These are phyloP conservation scores for Cladosporium sp. DNA, from an alignment of 2,329 filamentous ascomycete genomes.

Conservation along the genomic window DNA sequence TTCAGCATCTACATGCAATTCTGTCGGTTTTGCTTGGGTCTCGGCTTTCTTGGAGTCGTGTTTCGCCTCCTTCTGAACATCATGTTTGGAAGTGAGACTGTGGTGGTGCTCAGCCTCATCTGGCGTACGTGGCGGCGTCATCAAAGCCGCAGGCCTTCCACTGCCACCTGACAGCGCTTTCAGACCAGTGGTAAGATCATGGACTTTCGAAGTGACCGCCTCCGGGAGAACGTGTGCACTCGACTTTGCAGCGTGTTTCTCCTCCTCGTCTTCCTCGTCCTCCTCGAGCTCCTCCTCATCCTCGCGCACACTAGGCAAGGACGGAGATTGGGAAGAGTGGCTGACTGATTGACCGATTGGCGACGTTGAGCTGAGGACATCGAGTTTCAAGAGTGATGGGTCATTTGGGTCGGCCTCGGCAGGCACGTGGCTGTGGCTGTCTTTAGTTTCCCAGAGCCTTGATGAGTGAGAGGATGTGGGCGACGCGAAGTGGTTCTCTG, in stretches of 20 bases:
- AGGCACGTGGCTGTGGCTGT: conserved; percentile 12
- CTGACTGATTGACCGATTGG: conserved; percentile 16
- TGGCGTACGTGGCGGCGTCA: conserved; percentile 38
- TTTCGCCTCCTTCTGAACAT: conserved; percentile 17
- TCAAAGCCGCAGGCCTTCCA: conserved; percentile 27
- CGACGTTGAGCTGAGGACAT: conserved; percentile 8
- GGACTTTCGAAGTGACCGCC: not conserved
- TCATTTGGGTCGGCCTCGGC: conserved; percentile 32
- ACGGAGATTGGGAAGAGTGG: conserved; percentile 22
- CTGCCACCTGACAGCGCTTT: not conserved
- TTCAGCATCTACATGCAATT: not conserved
- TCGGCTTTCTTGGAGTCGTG: conserved; percentile 4
- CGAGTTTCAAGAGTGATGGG: conserved; percentile 25
- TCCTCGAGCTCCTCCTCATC: conserved; percentile 23
- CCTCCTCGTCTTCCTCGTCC: conserved; percentile 13
- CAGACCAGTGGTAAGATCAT: not conserved
- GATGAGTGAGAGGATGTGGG: conserved; percentile 5
- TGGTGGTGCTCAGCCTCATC: conserved; percentile 26
- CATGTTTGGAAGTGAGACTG: conserved; percentile 14
- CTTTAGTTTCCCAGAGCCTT: not conserved
- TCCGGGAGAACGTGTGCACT: not conserved
- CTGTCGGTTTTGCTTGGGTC: not conserved
- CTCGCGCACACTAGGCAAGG: conserved; percentile 32
- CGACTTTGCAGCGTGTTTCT: not conserved
- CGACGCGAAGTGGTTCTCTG: not conserved